phyloP scores from a whole-genome alignment of 331 rosid species.

The Phaseolus coccineus region DNA sequence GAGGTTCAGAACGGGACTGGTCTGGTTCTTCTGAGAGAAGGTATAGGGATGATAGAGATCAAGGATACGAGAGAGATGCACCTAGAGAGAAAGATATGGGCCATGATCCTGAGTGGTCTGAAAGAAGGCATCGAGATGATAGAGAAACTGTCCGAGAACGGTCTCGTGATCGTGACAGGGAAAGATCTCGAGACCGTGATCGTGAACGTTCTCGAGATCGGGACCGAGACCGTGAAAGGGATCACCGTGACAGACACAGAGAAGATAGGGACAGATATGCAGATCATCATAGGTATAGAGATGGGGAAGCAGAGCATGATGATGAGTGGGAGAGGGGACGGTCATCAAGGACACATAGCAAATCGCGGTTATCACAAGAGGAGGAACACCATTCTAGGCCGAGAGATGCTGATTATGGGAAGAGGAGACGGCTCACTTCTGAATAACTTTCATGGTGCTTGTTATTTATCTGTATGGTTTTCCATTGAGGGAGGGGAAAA shows the following conservation, averaged over 20 bases:
- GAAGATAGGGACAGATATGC: slow-evolving; percentile 83
- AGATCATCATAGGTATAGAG: slow-evolving; percentile 85
- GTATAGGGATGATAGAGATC: slow-evolving; percentile 82
- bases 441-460: slow-evolving; percentile 56
- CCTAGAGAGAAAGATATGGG: slow-evolving; percentile 75
- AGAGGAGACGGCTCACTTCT: slow-evolving; percentile 86
- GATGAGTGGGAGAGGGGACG: slow-evolving; percentile 88
- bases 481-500: slow-evolving; percentile 41
- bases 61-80: slow-evolving; percentile 68
- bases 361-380: slow-evolving; percentile 77
- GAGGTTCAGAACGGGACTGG: slow-evolving; percentile 90
- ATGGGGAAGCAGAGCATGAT: slow-evolving; percentile 68
- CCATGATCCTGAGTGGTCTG: slow-evolving; percentile 69
- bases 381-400: slow-evolving; percentile 86
- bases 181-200: slow-evolving; percentile 59
- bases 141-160: slow-evolving; percentile 70
- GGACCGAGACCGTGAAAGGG: slow-evolving; percentile 65
- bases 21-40: slow-evolving; percentile 87
- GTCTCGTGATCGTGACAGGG: slow-evolving; percentile 68
- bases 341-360: slow-evolving; percentile 80
- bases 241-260: slow-evolving; percentile 75
- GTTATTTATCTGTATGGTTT: slow-evolving; percentile 27
- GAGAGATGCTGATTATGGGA: slow-evolving; percentile 94
- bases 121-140: slow-evolving; percentile 73
- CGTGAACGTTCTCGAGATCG: slow-evolving; percentile 49